Base-by-base conservation (phyloP, 2,329 filamentous ascomycete species). In the Septoria linicola region DNA sequence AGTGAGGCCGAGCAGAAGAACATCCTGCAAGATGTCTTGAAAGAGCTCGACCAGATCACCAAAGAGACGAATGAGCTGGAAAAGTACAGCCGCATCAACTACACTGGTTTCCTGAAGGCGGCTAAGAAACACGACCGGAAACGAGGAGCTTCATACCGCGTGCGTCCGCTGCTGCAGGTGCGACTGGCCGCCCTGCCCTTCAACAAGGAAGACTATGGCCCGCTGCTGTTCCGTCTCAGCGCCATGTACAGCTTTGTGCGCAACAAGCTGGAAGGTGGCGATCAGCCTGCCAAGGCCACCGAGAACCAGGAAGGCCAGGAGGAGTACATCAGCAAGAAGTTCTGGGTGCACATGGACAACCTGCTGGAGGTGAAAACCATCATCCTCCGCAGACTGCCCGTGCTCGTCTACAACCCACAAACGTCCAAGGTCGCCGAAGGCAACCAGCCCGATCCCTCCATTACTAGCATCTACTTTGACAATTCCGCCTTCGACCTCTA, bases 81-180 rank as follows among this genome's bases (percentile, higher is more conserved):
- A 73, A 93, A 89, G 70, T 99, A 93, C 74, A 93, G 89, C 71
- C 88, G 86, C 59, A 85, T 96, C 75, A 99, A 99, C 75, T 99
- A 96, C 72, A 96, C 93, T 4, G 93, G 90, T 41, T 96, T 97
- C 72, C 80, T 96, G 67, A 99, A 99, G 78, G 95, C 95, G 41
- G 90, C 90, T 50, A 99, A 99, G 83, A 99, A 99, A 75, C 93
- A 99, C 73, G 93, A 99, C 72, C 88, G 93, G 60, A 95, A 92
- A 74, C 82, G 92, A 60, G 91, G 91, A 49, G 80, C 84, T 59
- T 80, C 84, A 46, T 97, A 97, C 76, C 89, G 86, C 69, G 87
- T 97, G 61, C 84, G 89, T 19, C 91, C 93, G 21, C 84, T 97
- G 76, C 84, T 97, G 72, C 88, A 96, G 73, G 86, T 96, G 63